Base-by-base conservation (phyloP, 208 protist genomes). In the Phytomonas sp. region DNA sequence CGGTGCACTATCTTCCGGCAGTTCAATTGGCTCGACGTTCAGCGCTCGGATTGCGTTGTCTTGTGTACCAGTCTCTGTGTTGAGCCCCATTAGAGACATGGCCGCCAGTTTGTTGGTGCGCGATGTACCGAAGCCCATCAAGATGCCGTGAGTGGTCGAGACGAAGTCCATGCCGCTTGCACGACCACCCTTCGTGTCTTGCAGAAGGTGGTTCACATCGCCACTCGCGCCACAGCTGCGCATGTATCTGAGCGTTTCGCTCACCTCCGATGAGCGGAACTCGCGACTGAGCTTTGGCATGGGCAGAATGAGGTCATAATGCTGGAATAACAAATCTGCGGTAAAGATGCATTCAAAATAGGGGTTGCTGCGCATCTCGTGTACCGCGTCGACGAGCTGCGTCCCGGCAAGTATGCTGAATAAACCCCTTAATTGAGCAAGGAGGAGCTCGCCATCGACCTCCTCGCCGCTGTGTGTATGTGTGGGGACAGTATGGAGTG, bases 161-260 rank as follows among this genome's bases (percentile, higher is more conserved):
- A 96, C 75, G 76, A 96, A 93, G 67, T 96, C 90, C 26, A 71
- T 66, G 1, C 82, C 90, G 70, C 73, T 80, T 20, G 90, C 87
- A 0, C 82, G 72, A 6, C 77, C 85, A 20, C 84, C 86, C 37
- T 92, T 83, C 26, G 77, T 63, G 62, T 93, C 90, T 65, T 96
- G 90, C 60, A 96, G 75, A 23, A 86, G 65, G 77, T 92, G 90
- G 63, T 87, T 85, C 68, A 91, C 76, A 33, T 93, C 87, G 30
- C 73, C 86, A 7, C 81, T 81, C 2, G 85, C 79, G 62, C 90
- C 90, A 71, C 83, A 88, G 13, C 77, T 84, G n/a, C 90, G 81
- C 67, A 96, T 83, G 78, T 96, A 90, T n/a, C 90, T 81, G 33
- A 96, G 79, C 28, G 90, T 96, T 69, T 96, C 90, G 71, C 84